Evolutionary conservation across 305 asterid species (phyloP).

Genomic region (Fraxinus platypoda): DNA sequence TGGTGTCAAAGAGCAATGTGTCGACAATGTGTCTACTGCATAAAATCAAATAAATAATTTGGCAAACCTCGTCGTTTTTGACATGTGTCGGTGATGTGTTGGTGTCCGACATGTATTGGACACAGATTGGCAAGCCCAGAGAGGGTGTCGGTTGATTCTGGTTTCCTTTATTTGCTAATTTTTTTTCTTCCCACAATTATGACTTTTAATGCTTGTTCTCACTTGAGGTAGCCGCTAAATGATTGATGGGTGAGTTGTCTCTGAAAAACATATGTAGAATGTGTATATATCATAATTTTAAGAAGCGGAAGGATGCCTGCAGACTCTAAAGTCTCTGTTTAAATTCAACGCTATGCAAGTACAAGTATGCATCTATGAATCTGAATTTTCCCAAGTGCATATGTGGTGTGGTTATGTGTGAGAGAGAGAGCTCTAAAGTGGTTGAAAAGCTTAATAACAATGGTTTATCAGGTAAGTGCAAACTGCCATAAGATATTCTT

Average conservation of each 20-base stretch:
- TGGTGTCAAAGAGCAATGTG: background rate
- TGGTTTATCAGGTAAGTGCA: background rate
- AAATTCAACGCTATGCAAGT: background rate
- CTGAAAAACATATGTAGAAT: background rate
- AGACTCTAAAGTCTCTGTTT: background rate
- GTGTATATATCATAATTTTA: background rate
- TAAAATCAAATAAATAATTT: too few species aligned
- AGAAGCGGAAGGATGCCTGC: background rate
- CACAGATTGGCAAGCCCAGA: background rate
- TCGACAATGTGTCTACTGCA: too few species aligned
- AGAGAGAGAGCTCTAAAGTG: background rate
- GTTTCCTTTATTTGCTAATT: background rate
- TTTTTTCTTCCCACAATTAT: background rate
- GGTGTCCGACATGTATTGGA: background rate
- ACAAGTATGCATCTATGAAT: background rate
- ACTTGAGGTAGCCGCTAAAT: constrained; percentile 8
- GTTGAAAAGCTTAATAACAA: background rate
- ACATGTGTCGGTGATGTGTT: background rate
- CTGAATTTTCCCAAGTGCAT: background rate
- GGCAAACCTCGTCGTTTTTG: too few species aligned
- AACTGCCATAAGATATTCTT: background rate
- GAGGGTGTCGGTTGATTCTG: background rate
- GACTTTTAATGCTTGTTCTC: background rate
- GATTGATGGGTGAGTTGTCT: background rate
- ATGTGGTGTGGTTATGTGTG: background rate